A percentile compares a stretch with the other conserved stretches of the same genome.
phyloP scores from a whole-genome alignment of 129 eudicot species.

The Mikania micrantha region DNA sequence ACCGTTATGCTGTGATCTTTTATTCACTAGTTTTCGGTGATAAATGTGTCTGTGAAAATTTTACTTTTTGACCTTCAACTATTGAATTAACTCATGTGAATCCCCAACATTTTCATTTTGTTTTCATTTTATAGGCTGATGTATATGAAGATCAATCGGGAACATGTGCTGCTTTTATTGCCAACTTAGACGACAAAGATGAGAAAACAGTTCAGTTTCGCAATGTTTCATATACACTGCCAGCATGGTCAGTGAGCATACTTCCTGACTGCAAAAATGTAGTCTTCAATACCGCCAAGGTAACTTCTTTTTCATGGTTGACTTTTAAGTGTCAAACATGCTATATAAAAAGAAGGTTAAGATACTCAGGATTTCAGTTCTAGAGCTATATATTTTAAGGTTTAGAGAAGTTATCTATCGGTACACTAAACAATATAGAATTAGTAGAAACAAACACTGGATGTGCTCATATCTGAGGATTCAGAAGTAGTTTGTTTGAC shows the following conservation, averaged over 20 bases:
- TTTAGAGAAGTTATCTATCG: not conserved
- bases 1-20: not conserved
- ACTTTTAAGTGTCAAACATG: slow-evolving; percentile 12
- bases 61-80: not conserved
- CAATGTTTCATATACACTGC: slow-evolving; percentile 60
- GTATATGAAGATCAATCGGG: slow-evolving; percentile 64
- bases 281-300: slow-evolving; percentile 91
- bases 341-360: not conserved
- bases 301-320: slow-evolving; percentile 19
- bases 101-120: not conserved
- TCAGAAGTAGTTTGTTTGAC: slow-evolving; percentile 14
- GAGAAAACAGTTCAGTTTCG: slow-evolving; percentile 57
- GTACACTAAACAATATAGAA: not conserved
- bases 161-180: slow-evolving; percentile 81
- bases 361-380: not conserved
- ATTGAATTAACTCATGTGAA: not conserved
- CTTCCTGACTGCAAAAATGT: slow-evolving; percentile 97
- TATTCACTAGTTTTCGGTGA: no score
- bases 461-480: not conserved
- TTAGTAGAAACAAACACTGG: not conserved
- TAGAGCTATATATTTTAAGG: not conserved
- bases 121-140: slow-evolving; percentile 75
- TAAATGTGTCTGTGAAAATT: no score
- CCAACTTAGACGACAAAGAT: slow-evolving; percentile 75
- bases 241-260: slow-evolving; percentile 99